These are phyloP conservation scores for Globisporangium canariense DNA, from an alignment of 352 stramenopile species.

Conservation along the genomic window DNA sequence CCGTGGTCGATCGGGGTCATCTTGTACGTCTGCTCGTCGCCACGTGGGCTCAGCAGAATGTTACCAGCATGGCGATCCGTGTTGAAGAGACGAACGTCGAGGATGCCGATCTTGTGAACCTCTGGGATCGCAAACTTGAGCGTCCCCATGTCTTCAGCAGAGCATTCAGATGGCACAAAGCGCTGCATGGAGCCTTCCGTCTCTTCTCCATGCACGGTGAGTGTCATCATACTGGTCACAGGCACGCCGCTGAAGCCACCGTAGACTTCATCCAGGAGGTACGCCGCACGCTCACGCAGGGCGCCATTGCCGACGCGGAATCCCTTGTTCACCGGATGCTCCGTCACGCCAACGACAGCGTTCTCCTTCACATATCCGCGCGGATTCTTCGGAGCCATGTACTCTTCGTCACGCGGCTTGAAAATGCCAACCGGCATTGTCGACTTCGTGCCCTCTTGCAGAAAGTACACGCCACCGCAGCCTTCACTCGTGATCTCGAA, in stretches of 20 bases:
- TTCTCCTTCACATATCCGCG: constrained; percentile 90
- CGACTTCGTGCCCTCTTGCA: constrained; percentile 26
- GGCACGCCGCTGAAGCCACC: constrained; percentile 82
- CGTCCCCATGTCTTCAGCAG: constrained; percentile 85
- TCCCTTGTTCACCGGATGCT: constrained; percentile 82
- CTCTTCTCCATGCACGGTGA: constrained; percentile 50
- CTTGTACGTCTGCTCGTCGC: constrained; percentile 61
- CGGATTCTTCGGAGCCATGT: constrained; percentile 98
- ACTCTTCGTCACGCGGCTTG: constrained; percentile 99
- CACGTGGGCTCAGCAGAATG: constrained; percentile 60
- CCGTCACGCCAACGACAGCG: constrained; percentile 70
- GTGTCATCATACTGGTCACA: constrained; percentile 71
- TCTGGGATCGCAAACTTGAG: constrained; percentile 82
- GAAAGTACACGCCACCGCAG: constrained; percentile 74
- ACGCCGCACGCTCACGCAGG: constrained; percentile 79
- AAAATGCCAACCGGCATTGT: constrained; percentile 85
- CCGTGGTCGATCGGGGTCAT: constrained; percentile 90
- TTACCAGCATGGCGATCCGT: constrained; percentile 87
- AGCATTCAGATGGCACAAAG: constrained; percentile 80
- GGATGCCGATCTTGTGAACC: constrained; percentile 88
- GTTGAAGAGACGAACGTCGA: constrained; percentile 88
- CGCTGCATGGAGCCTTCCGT: constrained; percentile 87
- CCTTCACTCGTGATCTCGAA: constrained; percentile 76
- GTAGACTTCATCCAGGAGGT: constrained; percentile 77
- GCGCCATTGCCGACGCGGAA: constrained; percentile 86